Base-by-base conservation (phyloP, 768 basidiomycete genomes). In the Pisolithus microcarpus region DNA sequence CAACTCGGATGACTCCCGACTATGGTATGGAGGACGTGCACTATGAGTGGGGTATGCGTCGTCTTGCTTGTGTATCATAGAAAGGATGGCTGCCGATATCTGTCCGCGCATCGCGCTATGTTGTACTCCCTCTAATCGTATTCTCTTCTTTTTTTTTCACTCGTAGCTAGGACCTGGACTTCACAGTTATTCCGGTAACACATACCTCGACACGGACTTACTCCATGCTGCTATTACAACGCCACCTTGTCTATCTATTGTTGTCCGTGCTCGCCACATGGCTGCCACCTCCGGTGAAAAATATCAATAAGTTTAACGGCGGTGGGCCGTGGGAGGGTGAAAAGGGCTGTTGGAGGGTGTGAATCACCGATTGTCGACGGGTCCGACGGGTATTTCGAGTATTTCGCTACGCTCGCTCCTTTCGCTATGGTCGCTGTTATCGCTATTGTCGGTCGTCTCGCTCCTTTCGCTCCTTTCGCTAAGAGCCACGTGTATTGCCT, bases 1-100 rank as follows among this genome's bases (percentile, higher is more conserved):
- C 16, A 45, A 21, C 21, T 43, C 52, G 19, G 39, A 50, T 9
- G 31, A 36, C 16, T 37, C 39, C 13, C 21, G 43, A 18, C 50
- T 54, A 18, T 61, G 59, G 61, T 26, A 43, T 19, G 57, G 47
- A 4, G 55, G 52, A 23, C 48, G 31, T 36, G 61, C 55, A 26
- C 11, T 60, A 67, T 52, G 70, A 69, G 54, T 54, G 43, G 11
- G 34, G 34, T 34, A 34, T 56, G 38, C 46, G 43, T 40, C 16
- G 10, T 47, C 23, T 43, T 54, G 47, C 11, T 28, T 46, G 31
- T 59, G 39, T 57, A 56, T 56, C 51, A 36, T 62, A 52, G 18
- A 38, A 46, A 42, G 42, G 28, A 30, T 21, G 42, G 23, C 38
- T 26, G n/a, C n/a, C n/a, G n/a, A n/a, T n/a, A n/a, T n/a, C n/a